Base-by-base conservation (phyloP, 371 early-diverging fungal species). In the Nematocida homosporus region DNA sequence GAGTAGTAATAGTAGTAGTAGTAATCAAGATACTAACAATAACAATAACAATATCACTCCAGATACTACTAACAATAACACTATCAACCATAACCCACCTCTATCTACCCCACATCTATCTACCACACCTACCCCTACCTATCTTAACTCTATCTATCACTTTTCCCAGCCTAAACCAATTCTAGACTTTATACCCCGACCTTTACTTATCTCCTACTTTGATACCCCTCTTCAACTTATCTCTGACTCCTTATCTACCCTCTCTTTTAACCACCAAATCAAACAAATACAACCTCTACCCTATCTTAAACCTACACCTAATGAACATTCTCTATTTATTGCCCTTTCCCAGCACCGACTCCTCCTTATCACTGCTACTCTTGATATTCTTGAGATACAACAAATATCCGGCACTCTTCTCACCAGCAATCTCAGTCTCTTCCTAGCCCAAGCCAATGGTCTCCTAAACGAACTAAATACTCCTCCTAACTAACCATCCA, bases 301-400 rank as follows among this genome's bases (percentile, higher is more conserved):
- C 13, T 38, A 8, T 34, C 23, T 25, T 41, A 47, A 41, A 29
- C 13, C 13, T 44, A 13, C 44, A 13, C 44, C 13, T 20, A 13
- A 13, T 13, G 44, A 44, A 44, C 44, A 60, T 34, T 29, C 35
- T 60, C 61, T 72, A 59, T 72, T 72, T 72, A 72, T 72, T 72
- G 37, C 44, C 25, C 52, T 61, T 29, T 68, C 75, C 27, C n/a
- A 29, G 20, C 6, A 6, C 4, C n/a, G 48, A 42, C 25, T 61
- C 23, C 54, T 60, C 29, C 5, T 72, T 27, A 41, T 72, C 27
- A 72, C 32, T 23, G 63, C 51, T 51, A 23, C 40, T 16, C 52
- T 72, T 3, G 32, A 59, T n/a, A n/a, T 20, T n/a, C 63, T 72
- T 30, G 6, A 8, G 38, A 59, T 30, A 52, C 5, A 48, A 18